phyloP scores from a whole-genome alignment of 2,329 filamentous ascomycete species.

The Sarocladium strictum region DNA sequence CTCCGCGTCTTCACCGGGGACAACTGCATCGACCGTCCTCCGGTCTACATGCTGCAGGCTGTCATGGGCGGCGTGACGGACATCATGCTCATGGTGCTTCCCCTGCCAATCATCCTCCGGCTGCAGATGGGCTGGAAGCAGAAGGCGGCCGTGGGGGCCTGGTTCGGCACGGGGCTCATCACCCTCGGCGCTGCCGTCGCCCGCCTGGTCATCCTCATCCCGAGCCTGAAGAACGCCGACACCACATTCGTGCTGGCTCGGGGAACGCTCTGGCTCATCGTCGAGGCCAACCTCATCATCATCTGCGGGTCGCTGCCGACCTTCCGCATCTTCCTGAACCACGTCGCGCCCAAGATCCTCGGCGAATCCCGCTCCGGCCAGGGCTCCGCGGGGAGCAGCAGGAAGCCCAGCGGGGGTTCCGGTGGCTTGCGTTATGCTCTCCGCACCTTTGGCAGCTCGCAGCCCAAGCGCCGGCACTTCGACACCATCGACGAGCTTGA shows the following conservation, averaged over 20 bases:
- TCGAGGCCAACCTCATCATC: slow-evolving; percentile 31
- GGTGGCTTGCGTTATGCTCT: too few relatives aligned
- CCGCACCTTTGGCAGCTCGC: too few relatives aligned
- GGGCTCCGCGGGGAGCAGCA: too few relatives aligned
- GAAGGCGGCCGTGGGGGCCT: slow-evolving; percentile 34
- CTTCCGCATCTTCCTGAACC: slow-evolving; percentile 27
- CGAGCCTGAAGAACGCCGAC: too few relatives aligned
- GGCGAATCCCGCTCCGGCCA: slow-evolving; percentile 10
- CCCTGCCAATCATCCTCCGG: slow-evolving; percentile 35
- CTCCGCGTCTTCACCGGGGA: too few relatives aligned
- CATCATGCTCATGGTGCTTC: slow-evolving; percentile 37
- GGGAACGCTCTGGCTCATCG: too few relatives aligned
- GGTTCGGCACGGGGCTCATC: slow-evolving; percentile 36
- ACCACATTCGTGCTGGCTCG: too few relatives aligned
- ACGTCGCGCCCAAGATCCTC: slow-evolving; percentile 23
- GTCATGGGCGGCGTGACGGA: slow-evolving; percentile 41
- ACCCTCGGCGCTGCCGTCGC: too few relatives aligned
- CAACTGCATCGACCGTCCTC: slow-evolving; percentile 34
- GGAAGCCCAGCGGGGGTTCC: too few relatives aligned
- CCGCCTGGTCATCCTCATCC: too few relatives aligned
- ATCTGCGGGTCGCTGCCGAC: slow-evolving; percentile 34
- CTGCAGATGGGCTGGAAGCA: slow-evolving; percentile 38
- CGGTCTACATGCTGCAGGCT: slow-evolving; percentile 42
- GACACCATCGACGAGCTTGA: too few relatives aligned
- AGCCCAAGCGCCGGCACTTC: too few relatives aligned